phyloP scores from a whole-genome alignment of 805 yeast genomes.

The Wickerhamomyces sydowiorum region DNA sequence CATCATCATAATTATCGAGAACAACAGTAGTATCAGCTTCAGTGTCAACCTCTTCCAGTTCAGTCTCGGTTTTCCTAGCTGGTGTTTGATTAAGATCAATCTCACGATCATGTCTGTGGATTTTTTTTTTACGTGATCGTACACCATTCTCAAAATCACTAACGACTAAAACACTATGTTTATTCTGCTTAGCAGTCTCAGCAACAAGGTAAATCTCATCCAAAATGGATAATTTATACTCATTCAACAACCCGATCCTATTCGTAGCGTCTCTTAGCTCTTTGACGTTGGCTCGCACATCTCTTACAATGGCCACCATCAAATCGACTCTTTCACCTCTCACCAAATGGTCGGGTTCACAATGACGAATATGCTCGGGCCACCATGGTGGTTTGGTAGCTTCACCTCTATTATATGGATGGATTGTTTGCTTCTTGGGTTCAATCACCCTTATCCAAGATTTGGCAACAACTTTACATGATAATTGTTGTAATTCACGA shows the following conservation, averaged over 20 bases:
- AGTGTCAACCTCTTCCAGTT: background rate
- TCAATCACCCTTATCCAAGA: constrained; percentile 62
- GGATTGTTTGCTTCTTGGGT: constrained; percentile 57
- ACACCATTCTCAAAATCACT: constrained; percentile 1
- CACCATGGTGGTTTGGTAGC: constrained; percentile 60
- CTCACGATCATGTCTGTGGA: background rate
- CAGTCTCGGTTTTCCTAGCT: background rate
- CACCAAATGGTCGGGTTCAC: constrained; percentile 69
- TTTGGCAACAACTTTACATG: constrained; percentile 60
- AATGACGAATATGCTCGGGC: constrained; percentile 55
- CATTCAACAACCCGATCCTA: background rate
- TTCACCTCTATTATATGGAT: constrained; percentile 55
- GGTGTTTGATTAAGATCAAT: too few relatives aligned
- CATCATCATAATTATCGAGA: too few relatives aligned
- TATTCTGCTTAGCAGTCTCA: background rate
- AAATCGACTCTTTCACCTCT: constrained; percentile 51
- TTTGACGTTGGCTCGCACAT: constrained; percentile 6
- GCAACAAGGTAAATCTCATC: constrained; percentile 11
- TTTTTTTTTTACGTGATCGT: background rate
- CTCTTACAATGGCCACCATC: constrained; percentile 34
- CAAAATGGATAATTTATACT: constrained; percentile 4
- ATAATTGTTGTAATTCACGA: constrained; percentile 29
- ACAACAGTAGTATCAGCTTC: too few relatives aligned
- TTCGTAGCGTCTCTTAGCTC: constrained; percentile 1
- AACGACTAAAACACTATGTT: background rate